Percentiles rank a stretch among this genome's conserved stretches.
These are phyloP conservation scores for Isabelozyma rhagii DNA, from an alignment of 805 yeast genomes.

Conservation along the genomic window DNA sequence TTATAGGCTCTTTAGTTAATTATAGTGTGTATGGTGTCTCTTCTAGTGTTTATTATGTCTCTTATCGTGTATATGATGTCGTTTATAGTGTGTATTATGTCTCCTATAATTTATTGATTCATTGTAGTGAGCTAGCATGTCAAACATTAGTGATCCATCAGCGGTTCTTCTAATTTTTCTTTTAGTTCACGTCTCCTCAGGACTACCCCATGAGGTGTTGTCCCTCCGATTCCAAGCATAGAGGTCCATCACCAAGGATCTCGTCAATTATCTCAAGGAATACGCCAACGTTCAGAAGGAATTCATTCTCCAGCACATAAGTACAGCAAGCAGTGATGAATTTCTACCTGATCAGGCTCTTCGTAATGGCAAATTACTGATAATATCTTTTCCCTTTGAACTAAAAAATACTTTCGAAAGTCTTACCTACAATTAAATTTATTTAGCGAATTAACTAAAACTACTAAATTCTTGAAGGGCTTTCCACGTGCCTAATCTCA, in stretches of 20 bases:
- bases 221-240: conserved; percentile 84
- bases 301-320: conserved; percentile 73
- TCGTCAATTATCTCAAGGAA: conserved; percentile 73
- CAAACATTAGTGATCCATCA: conserved; percentile 31
- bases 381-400: too few relatives aligned
- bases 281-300: conserved; percentile 86
- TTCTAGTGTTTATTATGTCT: too few relatives aligned
- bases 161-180: conserved; percentile 38
- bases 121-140: not conserved
- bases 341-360: conserved; percentile 8
- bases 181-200: conserved; percentile 25
- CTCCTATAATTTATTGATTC: too few relatives aligned
- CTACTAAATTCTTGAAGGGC: conserved; percentile 86
- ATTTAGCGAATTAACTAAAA: too few relatives aligned
- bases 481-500: conserved; percentile 61
- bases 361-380: too few relatives aligned
- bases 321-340: conserved; percentile 75
- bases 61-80: too few relatives aligned
- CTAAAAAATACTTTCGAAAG: too few relatives aligned
- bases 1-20: too few relatives aligned
- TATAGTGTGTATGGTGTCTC: too few relatives aligned
- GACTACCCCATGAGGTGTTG: conserved; percentile 73
- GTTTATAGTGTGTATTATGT: too few relatives aligned
- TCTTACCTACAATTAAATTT: too few relatives aligned
- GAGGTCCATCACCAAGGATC: conserved; percentile 73